These are phyloP conservation scores for Polychaeton citri DNA, from an alignment of 2,329 filamentous ascomycete species.

Conservation along the genomic window DNA sequence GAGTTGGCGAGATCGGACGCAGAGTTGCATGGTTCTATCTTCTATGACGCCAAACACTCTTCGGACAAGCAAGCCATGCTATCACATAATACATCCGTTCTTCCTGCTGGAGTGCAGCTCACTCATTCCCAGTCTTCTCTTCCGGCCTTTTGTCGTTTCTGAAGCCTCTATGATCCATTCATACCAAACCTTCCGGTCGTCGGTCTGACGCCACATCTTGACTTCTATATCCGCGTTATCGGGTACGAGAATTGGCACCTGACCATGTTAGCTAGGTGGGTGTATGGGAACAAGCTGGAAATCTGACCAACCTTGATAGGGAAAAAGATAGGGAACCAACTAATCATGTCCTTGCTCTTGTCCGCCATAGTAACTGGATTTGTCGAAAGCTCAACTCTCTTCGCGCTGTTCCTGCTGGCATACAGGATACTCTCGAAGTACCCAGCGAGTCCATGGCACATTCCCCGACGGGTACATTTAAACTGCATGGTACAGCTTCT, in stretches of 20 bases:
- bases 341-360: constrained; percentile 97
- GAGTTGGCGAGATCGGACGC: too few relatives aligned
- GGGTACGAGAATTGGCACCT: constrained; percentile 78
- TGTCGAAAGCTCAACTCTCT: constrained; percentile 74
- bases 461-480: constrained; percentile 61
- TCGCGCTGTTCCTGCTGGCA: constrained; percentile 28
- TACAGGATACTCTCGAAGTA: constrained; percentile 98
- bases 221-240: constrained; percentile 75
- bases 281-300: background rate
- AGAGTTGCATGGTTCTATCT: too few relatives aligned
- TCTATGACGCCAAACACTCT: too few relatives aligned
- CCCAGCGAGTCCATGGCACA: constrained; percentile 80
- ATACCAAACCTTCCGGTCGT: constrained; percentile 95
- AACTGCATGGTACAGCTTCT: constrained; percentile 70
- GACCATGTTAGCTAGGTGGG: constrained; percentile 4
- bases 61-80: too few relatives aligned
- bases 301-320: constrained; percentile 62
- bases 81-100: constrained; percentile 57
- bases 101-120: constrained; percentile 57
- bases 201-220: constrained; percentile 91
- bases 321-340: constrained; percentile 98
- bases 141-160: constrained; percentile 33
- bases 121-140: constrained; percentile 45
- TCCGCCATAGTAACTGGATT: constrained; percentile 81
- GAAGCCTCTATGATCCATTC: constrained; percentile 84